These are phyloP conservation scores for Colletotrichum destructivum DNA, from an alignment of 2,329 filamentous ascomycete species.

Conservation along the genomic window DNA sequence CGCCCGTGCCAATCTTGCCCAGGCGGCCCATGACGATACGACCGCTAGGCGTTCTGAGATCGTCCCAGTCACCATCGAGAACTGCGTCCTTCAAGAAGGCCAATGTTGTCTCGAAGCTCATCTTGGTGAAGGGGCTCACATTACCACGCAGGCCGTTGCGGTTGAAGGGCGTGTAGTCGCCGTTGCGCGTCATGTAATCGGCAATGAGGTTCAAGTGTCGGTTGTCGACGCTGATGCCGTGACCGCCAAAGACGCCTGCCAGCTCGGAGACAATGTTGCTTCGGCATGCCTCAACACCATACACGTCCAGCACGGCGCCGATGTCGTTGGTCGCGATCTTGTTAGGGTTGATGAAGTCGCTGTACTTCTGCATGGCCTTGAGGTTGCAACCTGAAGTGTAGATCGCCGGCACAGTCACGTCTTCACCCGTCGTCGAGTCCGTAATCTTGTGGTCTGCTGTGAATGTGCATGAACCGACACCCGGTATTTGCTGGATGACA, in stretches of 20 bases:
- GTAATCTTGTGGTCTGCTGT: constrained; percentile 71
- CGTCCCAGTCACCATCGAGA: constrained; percentile 90
- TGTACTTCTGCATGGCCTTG: constrained; percentile 89
- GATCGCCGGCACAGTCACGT: constrained; percentile 70
- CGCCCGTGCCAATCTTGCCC: constrained; percentile 88
- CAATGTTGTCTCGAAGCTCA: constrained; percentile 99
- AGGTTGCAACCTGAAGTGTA: constrained; percentile 91
- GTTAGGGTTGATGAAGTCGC: constrained; percentile 88
- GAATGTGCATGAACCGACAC: constrained; percentile 80
- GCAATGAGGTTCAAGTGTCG: constrained; percentile 96
- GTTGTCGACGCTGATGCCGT: constrained; percentile 93
- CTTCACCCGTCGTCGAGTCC: constrained; percentile 65
- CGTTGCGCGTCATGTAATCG: constrained; percentile 97
- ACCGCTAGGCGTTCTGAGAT: constrained; percentile 86
- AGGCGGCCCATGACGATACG: constrained; percentile 90
- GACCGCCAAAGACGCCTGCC: constrained; percentile 85
- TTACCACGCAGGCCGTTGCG: constrained; percentile 89
- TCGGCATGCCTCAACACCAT: constrained; percentile 94
- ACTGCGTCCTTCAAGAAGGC: constrained; percentile 94
- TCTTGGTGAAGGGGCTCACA: constrained; percentile 95
- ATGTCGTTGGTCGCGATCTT: constrained; percentile 94
- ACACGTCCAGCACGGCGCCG: constrained; percentile 84
- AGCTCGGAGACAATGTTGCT: constrained; percentile 90
- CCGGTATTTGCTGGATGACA: constrained; percentile 88
- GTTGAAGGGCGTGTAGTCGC: constrained; percentile 92